phyloP scores from a whole-genome alignment of 2,329 filamentous ascomycete genomes.

The Ophiostoma tasmaniense region DNA sequence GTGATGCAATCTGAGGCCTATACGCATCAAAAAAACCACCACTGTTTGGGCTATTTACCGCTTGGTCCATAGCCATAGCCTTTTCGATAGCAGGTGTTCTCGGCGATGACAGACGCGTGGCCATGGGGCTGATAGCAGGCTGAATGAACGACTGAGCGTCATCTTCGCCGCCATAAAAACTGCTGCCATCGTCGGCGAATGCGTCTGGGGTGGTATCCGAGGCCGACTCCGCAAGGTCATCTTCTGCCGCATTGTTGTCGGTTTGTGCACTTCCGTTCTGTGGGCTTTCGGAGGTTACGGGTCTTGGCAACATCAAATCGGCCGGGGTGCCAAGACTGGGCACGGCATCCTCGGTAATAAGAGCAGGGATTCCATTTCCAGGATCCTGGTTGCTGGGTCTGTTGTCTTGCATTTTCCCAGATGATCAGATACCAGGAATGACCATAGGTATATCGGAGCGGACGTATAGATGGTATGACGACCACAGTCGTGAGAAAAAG shows the following conservation, averaged over 20 bases:
- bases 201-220: neutral
- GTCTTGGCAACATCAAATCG: conserved; percentile 9
- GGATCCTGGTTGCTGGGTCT: neutral
- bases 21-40: conserved; percentile 27
- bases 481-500: neutral
- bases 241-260: neutral
- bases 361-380: neutral
- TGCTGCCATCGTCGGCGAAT: conserved; percentile 26
- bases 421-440: neutral
- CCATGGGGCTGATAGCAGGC: conserved; percentile 48
- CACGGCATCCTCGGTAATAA: neutral
- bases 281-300: neutral
- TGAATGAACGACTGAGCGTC: conserved; percentile 53
- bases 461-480: neutral
- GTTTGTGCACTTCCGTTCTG: neutral
- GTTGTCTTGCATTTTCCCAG: neutral
- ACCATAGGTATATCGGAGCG: neutral
- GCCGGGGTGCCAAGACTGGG: conserved; percentile 2
- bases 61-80: conserved; percentile 42
- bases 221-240: neutral
- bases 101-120: conserved; percentile 46
- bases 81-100: conserved; percentile 51
- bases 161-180: conserved; percentile 39
- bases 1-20: conserved; percentile 8
- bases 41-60: conserved; percentile 7